These are phyloP conservation scores for Rhododendron kiyosumense DNA, from an alignment of 148 eudicot genomes.

Conservation along the genomic window DNA sequence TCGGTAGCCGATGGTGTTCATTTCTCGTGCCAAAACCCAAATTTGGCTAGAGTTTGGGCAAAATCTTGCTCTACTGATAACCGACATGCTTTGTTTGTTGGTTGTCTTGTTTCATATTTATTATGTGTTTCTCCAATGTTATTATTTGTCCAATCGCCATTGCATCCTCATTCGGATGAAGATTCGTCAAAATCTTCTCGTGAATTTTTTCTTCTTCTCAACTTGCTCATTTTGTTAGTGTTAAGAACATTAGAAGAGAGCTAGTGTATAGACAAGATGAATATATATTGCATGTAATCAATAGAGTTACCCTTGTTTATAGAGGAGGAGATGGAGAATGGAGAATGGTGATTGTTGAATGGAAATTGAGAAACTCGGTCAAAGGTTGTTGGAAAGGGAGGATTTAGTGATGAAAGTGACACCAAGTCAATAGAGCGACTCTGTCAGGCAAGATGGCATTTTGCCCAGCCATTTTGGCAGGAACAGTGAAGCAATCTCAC, in stretches of 20 bases:
- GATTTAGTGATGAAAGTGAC: not conserved
- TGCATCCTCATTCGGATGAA: not conserved
- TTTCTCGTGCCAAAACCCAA: not conserved
- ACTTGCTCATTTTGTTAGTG: not conserved
- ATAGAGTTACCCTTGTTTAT: not conserved
- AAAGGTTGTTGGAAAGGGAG: not conserved
- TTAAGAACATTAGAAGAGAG: not conserved
- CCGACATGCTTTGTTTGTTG: not conserved
- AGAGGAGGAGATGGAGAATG: not conserved
- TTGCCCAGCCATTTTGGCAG: not conserved
- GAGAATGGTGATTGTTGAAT: not conserved
- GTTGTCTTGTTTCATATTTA: not conserved
- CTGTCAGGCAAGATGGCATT: not conserved
- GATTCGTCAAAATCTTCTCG: not conserved
- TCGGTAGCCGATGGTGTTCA: not conserved
- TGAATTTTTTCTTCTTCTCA: not conserved
- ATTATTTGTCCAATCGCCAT: not conserved
- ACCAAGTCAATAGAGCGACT: not conserved
- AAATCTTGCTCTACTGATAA: not conserved
- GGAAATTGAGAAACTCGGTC: not conserved
- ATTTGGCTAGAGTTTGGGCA: not conserved
- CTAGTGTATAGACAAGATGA: not conserved
- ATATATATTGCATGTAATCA: not conserved
- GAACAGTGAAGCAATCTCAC: not conserved
- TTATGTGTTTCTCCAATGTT: not conserved